A percentile compares a stretch with the other conserved stretches of the same genome.
Evolutionary conservation across 2,329 filamentous ascomycete genomes (phyloP).

Genomic region (Nectriaceae sp.): DNA sequence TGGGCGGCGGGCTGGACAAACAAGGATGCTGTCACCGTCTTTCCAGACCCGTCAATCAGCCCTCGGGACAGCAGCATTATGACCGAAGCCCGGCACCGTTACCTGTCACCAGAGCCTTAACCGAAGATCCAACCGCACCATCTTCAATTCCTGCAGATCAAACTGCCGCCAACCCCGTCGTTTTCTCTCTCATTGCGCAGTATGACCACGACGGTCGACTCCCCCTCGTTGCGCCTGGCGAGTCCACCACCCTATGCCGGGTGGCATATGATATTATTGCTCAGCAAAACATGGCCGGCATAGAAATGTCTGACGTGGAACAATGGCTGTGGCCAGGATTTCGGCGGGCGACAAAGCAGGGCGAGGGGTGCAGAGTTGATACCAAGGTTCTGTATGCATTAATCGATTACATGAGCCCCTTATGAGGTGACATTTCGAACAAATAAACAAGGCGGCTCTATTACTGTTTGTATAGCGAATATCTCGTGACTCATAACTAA

Average conservation of each 20-base stretch:
- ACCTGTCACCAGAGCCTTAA: too few relatives aligned
- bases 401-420: background rate
- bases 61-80: background rate
- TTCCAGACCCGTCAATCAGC: background rate
- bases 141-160: too few relatives aligned
- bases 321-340: constrained; percentile 31
- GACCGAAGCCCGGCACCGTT: background rate
- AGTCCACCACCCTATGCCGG: constrained; percentile 34
- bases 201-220: background rate
- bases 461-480: too few relatives aligned
- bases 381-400: constrained; percentile 7
- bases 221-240: constrained; percentile 7
- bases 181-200: background rate
- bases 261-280: constrained; percentile 35
- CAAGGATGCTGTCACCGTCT: background rate
- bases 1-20: background rate
- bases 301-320: constrained; percentile 18
- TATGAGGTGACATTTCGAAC: too few relatives aligned
- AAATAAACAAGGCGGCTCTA: too few relatives aligned
- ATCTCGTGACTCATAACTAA: too few relatives aligned
- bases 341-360: constrained; percentile 15
- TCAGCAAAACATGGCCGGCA: constrained; percentile 32
- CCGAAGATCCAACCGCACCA: too few relatives aligned
- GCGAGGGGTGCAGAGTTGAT: constrained; percentile 33
- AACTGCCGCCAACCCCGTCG: background rate